Evolutionary conservation across 371 early-diverging fungal species (phyloP).

Genomic region (Lichtheimia ornata): DNA sequence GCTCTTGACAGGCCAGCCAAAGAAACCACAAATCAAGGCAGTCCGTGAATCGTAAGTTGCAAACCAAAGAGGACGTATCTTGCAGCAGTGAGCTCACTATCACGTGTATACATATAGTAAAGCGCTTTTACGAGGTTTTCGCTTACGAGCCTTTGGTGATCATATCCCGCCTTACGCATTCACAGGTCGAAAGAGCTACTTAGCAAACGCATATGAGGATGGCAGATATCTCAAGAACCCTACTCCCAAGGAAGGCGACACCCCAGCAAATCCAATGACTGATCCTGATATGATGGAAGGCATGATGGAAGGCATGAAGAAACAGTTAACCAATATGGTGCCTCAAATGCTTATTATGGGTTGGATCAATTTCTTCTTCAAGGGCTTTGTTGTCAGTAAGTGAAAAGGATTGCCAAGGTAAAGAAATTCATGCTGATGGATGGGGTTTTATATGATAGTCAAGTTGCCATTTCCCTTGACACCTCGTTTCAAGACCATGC

Average conservation of each 20-base stretch:
- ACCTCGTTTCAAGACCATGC: slow-evolving; percentile 95
- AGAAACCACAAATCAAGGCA: slow-evolving; percentile 74
- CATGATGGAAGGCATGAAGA: slow-evolving; percentile 98
- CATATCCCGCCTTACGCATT: slow-evolving; percentile 78
- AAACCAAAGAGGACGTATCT: too few relatives aligned
- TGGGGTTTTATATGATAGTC: slow-evolving; percentile 50
- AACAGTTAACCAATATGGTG: slow-evolving; percentile 93
- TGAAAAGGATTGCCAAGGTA: slow-evolving; percentile 1
- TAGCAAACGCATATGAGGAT: slow-evolving; percentile 78
- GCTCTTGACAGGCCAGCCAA: slow-evolving; percentile 79
- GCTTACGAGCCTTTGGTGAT: slow-evolving; percentile 67
- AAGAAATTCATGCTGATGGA: not conserved
- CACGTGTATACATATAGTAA: slow-evolving; percentile 38
- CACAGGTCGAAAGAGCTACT: slow-evolving; percentile 63
- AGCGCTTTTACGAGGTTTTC: slow-evolving; percentile 75
- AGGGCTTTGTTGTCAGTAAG: slow-evolving; percentile 93
- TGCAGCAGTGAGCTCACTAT: too few relatives aligned
- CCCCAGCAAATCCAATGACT: slow-evolving; percentile 77
- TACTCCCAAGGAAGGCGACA: slow-evolving; percentile 55
- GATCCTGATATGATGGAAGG: slow-evolving; percentile 92
- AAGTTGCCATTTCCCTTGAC: slow-evolving; percentile 96
- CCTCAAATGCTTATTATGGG: slow-evolving; percentile 98
- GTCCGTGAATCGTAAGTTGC: slow-evolving; percentile 71
- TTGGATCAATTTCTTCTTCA: slow-evolving; percentile 97
- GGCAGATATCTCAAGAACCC: slow-evolving; percentile 85